Evolutionary conservation across 495 filamentous ascomycete species (phyloP).

Genomic region (Hypoxylon perforatum): DNA sequence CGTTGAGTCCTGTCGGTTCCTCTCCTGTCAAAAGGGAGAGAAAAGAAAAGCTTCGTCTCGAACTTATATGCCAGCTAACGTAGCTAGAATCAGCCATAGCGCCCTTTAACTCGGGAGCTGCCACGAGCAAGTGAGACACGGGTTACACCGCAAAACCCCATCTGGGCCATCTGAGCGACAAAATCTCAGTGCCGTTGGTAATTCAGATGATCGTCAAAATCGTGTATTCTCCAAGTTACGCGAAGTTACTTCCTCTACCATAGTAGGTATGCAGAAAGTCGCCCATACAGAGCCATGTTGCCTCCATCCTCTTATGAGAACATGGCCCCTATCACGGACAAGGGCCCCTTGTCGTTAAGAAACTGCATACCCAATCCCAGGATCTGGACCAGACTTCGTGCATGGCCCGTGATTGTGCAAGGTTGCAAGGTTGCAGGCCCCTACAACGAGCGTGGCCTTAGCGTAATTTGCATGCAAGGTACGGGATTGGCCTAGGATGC

Average conservation of each 20-base stretch:
- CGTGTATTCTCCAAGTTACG: conserved; percentile 24
- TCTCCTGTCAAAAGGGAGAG: conserved; percentile 18
- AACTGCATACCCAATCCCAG: conserved; percentile 41
- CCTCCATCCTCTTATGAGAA: conserved; percentile 17
- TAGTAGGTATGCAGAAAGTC: not conserved
- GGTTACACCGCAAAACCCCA: not conserved
- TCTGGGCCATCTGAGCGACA: not conserved
- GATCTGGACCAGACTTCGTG: conserved; percentile 34
- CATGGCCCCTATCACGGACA: conserved; percentile 34
- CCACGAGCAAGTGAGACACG: conserved; percentile 39
- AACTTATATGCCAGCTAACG: conserved; percentile 13
- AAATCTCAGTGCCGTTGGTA: not conserved
- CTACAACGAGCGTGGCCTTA: conserved; percentile 32
- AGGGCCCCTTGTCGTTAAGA: conserved; percentile 34
- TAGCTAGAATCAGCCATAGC: conserved; percentile 27
- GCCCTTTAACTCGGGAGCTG: conserved; percentile 13
- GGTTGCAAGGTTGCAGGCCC: conserved; percentile 19
- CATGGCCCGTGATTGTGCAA: conserved; percentile 37
- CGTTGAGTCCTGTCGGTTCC: conserved; percentile 6
- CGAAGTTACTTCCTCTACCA: conserved; percentile 21
- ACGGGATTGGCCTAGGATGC: conserved; percentile 25
- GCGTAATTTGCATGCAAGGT: conserved; percentile 32
- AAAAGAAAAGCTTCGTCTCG: conserved; percentile 23
- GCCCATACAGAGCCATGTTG: not conserved
- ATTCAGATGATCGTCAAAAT: conserved; percentile 22